phyloP scores from a whole-genome alignment of 306 rosid genomes.

The Vigna nakashimae region DNA sequence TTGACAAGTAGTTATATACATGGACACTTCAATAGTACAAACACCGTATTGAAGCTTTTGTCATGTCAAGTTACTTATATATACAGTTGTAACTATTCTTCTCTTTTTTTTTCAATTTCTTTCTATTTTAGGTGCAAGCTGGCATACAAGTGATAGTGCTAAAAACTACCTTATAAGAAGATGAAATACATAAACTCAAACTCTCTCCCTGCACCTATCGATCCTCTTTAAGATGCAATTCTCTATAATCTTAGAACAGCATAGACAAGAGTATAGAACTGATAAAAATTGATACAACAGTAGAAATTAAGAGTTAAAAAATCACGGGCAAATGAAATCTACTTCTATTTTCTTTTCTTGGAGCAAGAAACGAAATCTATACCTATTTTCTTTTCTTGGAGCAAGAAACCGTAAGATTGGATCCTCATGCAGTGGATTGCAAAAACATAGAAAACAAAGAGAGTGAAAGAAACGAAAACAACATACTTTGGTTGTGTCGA shows the following conservation, averaged over 20 bases:
- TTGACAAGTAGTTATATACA: not conserved
- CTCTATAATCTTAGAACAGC: not conserved
- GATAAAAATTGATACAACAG: not conserved
- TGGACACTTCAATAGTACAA: not conserved
- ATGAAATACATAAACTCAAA: conserved; percentile 23
- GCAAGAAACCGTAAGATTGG: not conserved
- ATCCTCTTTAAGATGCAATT: conserved; percentile 18
- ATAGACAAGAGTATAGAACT: not conserved
- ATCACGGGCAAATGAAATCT: not conserved
- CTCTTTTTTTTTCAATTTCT: not conserved
- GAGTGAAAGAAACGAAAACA: not conserved
- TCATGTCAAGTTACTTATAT: not conserved
- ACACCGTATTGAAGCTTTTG: not conserved
- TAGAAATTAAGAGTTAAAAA: not conserved
- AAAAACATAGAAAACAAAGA: conserved; percentile 2
- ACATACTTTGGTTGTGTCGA: conserved; percentile 84
- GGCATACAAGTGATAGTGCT: not conserved
- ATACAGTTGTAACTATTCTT: not conserved
- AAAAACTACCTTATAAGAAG: not conserved
- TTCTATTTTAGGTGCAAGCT: not conserved
- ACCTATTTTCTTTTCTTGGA: not conserved
- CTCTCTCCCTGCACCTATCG: not conserved
- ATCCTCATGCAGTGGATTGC: not conserved
- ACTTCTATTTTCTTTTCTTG: not conserved
- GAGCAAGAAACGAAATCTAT: not conserved